Evolutionary conservation across 2,329 filamentous ascomycete genomes (phyloP), one percentile per base, ranked within the genome.

Genomic region (Trematosphaeria pertusa): DNA sequence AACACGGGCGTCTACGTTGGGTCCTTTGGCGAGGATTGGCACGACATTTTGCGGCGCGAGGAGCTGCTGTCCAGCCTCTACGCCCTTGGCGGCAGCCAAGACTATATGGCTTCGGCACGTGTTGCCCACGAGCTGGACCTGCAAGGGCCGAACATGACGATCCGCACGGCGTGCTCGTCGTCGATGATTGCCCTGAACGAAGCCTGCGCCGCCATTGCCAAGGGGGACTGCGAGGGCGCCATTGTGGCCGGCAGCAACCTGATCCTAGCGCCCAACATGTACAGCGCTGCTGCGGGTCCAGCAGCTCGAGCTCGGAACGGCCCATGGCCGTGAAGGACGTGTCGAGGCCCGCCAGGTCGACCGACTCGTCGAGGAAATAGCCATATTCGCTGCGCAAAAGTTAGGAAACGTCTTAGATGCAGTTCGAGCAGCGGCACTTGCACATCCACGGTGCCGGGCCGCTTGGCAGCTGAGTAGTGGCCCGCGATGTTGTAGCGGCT

Each of bases 161-260:
- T 28, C 24, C 8, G 12, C 24, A 28, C 24, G 24, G 24, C 24
- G 7, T 28, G 24, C 12, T 28, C 24, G 7, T 28, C 24, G 7
- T 8, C 8, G 8, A 7, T 28, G 7, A 12, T 28, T 12, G 24
- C 8, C 12, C 24, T 9, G 14, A 5, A 14, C 11, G 20, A 54
- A 39, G 4, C 58, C 49, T 3, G 26, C 9, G 56, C 58, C 59
- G 31, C 63, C 59, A n/a, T 69, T 57, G 11, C 55, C 54, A 30
- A 62, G 65, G 12, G n/a, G 48, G 1, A 69, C 70, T 0, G 71
- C 48, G 42, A 67, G 72, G 51, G 58, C 33, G 40, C 71, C 60
- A 33, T 54, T 59, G 52, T 70, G 42, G 4, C 62, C 68, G 21
- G 57, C 64, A 47, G 61, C 64, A 31, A 74, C 69, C 2, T 82